Conservation (phyloP, 176 grass and related monocot genomes). For the Triticum turgidum region DNA sequence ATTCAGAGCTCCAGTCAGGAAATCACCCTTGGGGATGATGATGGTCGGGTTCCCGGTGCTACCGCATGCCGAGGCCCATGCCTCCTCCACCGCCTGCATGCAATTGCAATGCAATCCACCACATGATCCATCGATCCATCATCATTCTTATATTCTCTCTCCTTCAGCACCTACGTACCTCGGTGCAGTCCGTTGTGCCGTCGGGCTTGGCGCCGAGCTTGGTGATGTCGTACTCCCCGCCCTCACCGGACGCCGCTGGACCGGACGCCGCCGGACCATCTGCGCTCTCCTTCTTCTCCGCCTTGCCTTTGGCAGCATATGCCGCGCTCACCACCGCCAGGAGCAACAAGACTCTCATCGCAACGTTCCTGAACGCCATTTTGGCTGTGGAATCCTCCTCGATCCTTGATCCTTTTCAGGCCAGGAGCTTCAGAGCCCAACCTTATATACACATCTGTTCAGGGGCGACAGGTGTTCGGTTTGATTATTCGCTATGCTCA, state of each 20-base stretch:
- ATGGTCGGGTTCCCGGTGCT: conserved; percentile 32
- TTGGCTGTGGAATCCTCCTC: neutral
- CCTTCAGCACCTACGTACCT: conserved; percentile 14
- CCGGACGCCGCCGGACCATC: neutral
- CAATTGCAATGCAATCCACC: neutral
- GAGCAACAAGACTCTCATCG: conserved; percentile 1
- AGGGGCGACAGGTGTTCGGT: neutral
- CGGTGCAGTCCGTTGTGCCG: conserved; percentile 48
- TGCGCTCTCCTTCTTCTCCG: neutral
- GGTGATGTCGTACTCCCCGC: conserved; percentile 13
- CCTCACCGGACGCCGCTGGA: rapidly evolving
- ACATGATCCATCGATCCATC: neutral
- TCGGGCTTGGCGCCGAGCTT: conserved; percentile 37
- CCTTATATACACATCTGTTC: neutral
- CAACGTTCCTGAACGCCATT: conserved; percentile 10
- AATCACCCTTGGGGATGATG: conserved; percentile 40
- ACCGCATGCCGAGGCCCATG: conserved; percentile 44
- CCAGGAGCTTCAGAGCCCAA: neutral
- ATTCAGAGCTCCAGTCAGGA: conserved; percentile 28
- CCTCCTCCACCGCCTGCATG: conserved; percentile 23
- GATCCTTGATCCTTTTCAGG: neutral
- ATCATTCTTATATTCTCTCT: no score
- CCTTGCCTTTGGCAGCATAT: conserved; percentile 16
- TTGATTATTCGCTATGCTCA: neutral
- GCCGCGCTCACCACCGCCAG: conserved; percentile 3